Evolutionary conservation across 208 protist genomes (phyloP).

Genomic region (Blastocrithidia nonstop): DNA sequence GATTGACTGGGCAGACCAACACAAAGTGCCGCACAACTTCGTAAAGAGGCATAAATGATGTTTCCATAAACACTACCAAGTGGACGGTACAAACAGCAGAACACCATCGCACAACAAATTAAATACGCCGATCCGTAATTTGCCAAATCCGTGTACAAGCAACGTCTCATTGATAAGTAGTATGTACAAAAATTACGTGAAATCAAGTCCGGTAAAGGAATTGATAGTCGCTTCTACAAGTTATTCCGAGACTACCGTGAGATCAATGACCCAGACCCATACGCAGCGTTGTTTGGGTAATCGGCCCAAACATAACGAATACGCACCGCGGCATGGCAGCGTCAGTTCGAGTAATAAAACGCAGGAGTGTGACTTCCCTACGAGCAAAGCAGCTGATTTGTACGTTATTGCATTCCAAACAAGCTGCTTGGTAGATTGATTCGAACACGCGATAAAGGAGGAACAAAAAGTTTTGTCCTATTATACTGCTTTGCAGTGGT

Average conservation of each 20-base stretch:
- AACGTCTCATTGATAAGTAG: slow-evolving; percentile 25
- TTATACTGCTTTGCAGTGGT: neutral
- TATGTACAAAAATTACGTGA: slow-evolving; percentile 25
- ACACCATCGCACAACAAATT: slow-evolving; percentile 38
- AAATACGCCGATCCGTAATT: slow-evolving; percentile 21
- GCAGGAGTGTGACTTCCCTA: slow-evolving; percentile 63
- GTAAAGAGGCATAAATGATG: slow-evolving; percentile 22
- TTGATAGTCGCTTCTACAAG: slow-evolving; percentile 54
- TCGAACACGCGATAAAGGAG: slow-evolving; percentile 56
- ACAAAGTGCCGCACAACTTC: slow-evolving; percentile 16
- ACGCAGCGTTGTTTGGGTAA: slow-evolving; percentile 54
- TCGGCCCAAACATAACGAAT: slow-evolving; percentile 20
- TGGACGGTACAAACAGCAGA: slow-evolving; percentile 48
- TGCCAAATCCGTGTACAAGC: slow-evolving; percentile 16
- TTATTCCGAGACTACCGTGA: slow-evolving; percentile 49
- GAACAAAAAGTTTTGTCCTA: slow-evolving; percentile 15
- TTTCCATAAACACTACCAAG: slow-evolving; percentile 72
- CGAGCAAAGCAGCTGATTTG: slow-evolving; percentile 64
- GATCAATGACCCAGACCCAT: slow-evolving; percentile 57
- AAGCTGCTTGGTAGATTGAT: slow-evolving; percentile 80
- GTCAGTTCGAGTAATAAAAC: slow-evolving; percentile 82
- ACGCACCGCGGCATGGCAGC: slow-evolving; percentile 68
- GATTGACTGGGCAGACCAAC: no score
- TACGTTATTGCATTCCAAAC: slow-evolving; percentile 51
- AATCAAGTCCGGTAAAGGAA: slow-evolving; percentile 8